phyloP scores from a whole-genome alignment of 108 stramenopile genomes.

The Nitzschia putrida region DNA sequence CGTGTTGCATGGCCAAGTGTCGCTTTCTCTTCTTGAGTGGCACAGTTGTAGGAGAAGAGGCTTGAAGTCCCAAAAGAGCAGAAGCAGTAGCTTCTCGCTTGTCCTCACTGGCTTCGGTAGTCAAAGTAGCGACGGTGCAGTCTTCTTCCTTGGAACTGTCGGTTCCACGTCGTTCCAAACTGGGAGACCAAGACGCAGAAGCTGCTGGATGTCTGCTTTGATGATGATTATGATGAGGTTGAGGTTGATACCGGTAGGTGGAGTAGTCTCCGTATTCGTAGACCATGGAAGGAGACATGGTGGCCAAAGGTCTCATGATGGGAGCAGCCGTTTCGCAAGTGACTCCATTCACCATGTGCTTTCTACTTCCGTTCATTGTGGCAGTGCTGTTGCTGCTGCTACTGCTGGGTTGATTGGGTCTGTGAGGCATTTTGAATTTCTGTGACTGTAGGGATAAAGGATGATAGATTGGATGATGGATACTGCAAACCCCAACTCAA shows the following conservation, averaged over 20 bases:
- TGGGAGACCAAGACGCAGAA: not conserved
- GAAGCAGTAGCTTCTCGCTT: slow-evolving; percentile 41
- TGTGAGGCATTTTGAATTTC: no score
- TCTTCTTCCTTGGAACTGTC: slow-evolving; percentile 31
- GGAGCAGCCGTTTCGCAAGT: slow-evolving; percentile 23
- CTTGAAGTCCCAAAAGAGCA: slow-evolving; percentile 14
- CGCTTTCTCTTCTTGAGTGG: slow-evolving; percentile 47
- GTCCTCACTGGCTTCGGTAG: slow-evolving; percentile 25
- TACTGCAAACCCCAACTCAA: no score
- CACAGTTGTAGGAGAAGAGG: slow-evolving; percentile 6
- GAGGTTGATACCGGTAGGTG: not conserved
- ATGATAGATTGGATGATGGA: no score
- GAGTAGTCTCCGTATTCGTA: slow-evolving; percentile 18
- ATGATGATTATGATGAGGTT: not conserved
- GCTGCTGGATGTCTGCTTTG: not conserved
- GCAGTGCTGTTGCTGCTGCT: no score
- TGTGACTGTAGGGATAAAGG: no score
- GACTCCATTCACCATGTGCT: slow-evolving; percentile 6
- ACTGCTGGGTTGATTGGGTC: no score
- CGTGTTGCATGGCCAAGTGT: slow-evolving; percentile 27
- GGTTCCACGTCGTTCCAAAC: slow-evolving; percentile 7
- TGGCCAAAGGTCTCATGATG: slow-evolving; percentile 35
- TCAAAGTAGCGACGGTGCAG: slow-evolving; percentile 29
- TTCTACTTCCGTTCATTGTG: no score
- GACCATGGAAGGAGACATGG: no score